A percentile compares a stretch with the other conserved stretches of the same genome.
Evolutionary conservation across 2,329 filamentous ascomycete species (phyloP).

Genomic region (Exophiala phaeomuriformis): DNA sequence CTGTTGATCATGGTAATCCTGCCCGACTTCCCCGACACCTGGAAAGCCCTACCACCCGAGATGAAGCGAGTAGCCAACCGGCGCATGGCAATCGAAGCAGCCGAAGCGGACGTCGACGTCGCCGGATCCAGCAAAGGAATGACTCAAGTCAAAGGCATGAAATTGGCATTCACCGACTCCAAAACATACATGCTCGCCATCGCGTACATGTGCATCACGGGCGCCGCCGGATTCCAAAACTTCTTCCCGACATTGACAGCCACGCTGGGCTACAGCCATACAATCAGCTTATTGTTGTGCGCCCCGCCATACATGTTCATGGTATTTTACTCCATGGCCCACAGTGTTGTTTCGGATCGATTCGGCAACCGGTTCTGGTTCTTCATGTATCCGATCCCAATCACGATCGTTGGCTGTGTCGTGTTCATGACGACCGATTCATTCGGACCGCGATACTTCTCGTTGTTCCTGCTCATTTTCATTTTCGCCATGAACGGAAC

Average conservation of each 20-base stretch:
- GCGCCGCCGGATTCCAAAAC: constrained; percentile 48
- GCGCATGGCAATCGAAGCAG: constrained; percentile 46
- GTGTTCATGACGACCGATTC: constrained; percentile 48
- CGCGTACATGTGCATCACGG: constrained; percentile 45
- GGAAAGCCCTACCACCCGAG: constrained; percentile 38
- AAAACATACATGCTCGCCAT: constrained; percentile 39
- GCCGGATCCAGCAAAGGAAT: constrained; percentile 34
- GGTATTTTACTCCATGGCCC: constrained; percentile 43
- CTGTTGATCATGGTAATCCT: constrained; percentile 32
- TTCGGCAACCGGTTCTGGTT: constrained; percentile 45
- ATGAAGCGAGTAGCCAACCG: constrained; percentile 43
- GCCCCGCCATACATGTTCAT: constrained; percentile 51
- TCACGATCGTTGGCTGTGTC: constrained; percentile 47
- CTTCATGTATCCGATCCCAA: constrained; percentile 46
- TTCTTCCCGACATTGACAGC: constrained; percentile 49
- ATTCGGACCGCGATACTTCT: constrained; percentile 51
- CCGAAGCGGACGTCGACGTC: constrained; percentile 44
- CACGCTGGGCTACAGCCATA: constrained; percentile 41
- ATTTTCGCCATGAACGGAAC: constrained; percentile 52
- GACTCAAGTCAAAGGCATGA: constrained; percentile 45
- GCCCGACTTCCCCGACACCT: constrained; percentile 40
- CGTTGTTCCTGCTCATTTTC: constrained; percentile 49
- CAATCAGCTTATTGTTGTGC: constrained; percentile 46
- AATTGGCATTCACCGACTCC: constrained; percentile 44
- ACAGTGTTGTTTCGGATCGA: constrained; percentile 42